Base-by-base conservation (phyloP, 2,329 filamentous ascomycete species). In the Fusarium sp. region DNA sequence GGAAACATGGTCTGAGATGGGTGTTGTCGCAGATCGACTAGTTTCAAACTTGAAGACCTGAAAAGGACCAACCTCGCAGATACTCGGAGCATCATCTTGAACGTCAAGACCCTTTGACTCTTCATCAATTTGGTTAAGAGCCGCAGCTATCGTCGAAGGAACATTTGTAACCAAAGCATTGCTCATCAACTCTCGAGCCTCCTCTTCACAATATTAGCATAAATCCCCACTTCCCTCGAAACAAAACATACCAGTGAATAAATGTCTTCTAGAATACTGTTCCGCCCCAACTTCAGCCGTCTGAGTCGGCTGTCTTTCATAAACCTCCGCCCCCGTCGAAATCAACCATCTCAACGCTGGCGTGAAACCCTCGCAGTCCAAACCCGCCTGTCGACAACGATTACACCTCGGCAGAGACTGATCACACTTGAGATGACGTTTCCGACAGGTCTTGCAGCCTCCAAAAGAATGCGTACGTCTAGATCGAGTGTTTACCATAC, bases 341-440 rank as follows among this genome's bases (percentile, higher is more conserved):
- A 71, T 49, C 18, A 72, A 46, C 67, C 70, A 72, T 8, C 70
- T 48, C 9, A 71, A 38, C 16, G 69, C 62, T 3, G 70, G 70
- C 0, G 70, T 64, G 10, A 73, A 72, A 5, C 69, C 67, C 26
- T 72, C 70, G 16, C 70, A 72, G 1, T 18, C 41, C 28, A 73
- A 23, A 2, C 70, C 70, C 21, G 68, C 68, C 21, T 61, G 57
- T 10, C 37, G 42, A 31, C 68, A 72, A 16, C 70, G 56, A 46
- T 64, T 67, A n/a, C 70, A 72, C 23, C 56, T 43, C 2, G 70
- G 70, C 2, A 59, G 23, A 2, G 53, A 61, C 44, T 72, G 70
- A 3, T 72, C 70, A 38, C 70, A 72, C 11, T 73, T 72, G 23
- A 72, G 65, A 50, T 72, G 70, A 15, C 70, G 65, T 52, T 71